Evolutionary conservation across 768 basidiomycete species (phyloP), one percentile per base, ranked within the genome.

Genomic region (Leucosporidium scottii): DNA sequence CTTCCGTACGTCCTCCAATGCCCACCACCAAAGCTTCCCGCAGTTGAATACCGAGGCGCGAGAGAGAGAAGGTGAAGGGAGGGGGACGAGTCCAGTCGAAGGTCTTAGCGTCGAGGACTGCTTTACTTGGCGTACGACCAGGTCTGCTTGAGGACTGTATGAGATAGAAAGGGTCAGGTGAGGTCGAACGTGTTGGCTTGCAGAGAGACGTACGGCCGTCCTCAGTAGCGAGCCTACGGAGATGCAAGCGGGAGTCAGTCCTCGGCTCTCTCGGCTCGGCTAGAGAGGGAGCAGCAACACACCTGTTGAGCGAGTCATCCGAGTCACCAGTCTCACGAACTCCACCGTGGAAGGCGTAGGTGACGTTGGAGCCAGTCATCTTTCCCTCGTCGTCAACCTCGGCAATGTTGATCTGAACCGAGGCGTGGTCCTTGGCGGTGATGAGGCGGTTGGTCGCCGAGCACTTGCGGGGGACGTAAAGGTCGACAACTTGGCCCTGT

Each of bases 391-490:
- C 85, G 78, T 98, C 93, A 77, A 99, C 96, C 76, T 98, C 94
- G 68, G 84, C 89, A 75, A 99, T 84, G 81, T 86, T 89, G 80
- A 99, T 87, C 79, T 99, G 96, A 77, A 99, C 93, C 39, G 93
- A 96, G 47, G 96, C 94, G 79, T 98, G 91, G 82, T 99, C 96
- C 83, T 98, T 98, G 75, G 94, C 90, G 73, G 89, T 97, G 82
- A 99, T 97, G 77, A 99, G 84, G 74, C 94, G 92, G 86, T 93
- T 76, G 36, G 75, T 76, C 44, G 75, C 75, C 44, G 70, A 68
- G 74, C 96, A 98, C 82, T 98, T 98, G 85, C 96, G 91, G 81
- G 96, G 96, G 78, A 98, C 93, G 83, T 99, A 99, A 82, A 99
- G 93, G 85, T 98, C 96, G 78, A 99, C 96, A 80, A 99, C 93